Conservation (phyloP, 495 filamentous ascomycete species). For the Clohesyomyces aquaticus region DNA sequence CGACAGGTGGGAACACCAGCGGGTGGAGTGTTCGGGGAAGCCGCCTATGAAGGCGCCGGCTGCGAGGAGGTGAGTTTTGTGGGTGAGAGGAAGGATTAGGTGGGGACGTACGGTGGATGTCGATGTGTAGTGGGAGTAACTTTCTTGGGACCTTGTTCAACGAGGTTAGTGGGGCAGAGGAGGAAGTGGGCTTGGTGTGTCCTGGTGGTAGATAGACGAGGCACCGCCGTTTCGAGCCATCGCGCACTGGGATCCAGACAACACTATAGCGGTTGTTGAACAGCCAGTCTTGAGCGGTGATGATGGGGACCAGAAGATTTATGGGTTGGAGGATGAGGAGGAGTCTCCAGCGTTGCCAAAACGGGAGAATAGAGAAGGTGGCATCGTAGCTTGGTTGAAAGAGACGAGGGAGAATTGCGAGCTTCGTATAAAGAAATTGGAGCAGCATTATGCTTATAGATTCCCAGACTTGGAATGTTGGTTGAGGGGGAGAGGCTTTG, state of each 20-base stretch:
- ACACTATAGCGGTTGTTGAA: slow-evolving; percentile 21
- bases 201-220: slow-evolving; percentile 27
- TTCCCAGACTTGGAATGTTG: no score
- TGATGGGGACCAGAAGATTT: slow-evolving; percentile 15
- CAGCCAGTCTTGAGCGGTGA: slow-evolving; percentile 15
- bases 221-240: slow-evolving; percentile 13
- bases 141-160: background rate
- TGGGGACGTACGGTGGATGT: no score
- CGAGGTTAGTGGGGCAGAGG: background rate
- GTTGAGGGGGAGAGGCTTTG: no score
- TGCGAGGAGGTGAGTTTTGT: no score
- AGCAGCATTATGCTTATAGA: no score
- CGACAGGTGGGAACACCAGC: slow-evolving; percentile 40
- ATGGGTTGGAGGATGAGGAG: slow-evolving; percentile 30
- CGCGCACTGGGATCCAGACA: slow-evolving; percentile 18
- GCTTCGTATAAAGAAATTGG: slow-evolving; percentile 11
- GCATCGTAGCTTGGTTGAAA: slow-evolving; percentile 27
- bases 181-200: no score
- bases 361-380: slow-evolving; percentile 25
- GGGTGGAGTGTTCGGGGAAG: slow-evolving; percentile 39
- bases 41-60: slow-evolving; percentile 48
- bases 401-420: slow-evolving; percentile 21
- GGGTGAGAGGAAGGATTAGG: no score
- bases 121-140: slow-evolving; percentile 44
- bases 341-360: slow-evolving; percentile 33